Evolutionary conservation across 108 stramenopile genomes (phyloP), one percentile per base, ranked within the genome.

Genomic region (Bacterosira constricta): DNA sequence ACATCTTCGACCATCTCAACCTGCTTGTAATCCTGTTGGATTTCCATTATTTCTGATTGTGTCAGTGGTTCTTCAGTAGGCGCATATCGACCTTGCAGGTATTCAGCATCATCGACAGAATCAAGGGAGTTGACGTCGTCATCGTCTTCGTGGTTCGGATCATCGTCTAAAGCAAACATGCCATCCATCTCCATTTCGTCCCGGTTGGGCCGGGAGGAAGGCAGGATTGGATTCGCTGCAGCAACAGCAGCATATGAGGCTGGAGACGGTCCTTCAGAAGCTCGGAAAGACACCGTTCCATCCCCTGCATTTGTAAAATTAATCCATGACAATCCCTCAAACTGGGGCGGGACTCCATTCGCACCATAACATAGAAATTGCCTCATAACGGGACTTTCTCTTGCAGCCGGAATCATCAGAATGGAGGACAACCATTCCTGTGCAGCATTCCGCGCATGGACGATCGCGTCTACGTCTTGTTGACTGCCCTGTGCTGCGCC

Each of bases 1-100:
- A 95, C 84, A 78, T 91, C 91, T 53, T 95, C 91, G n/a, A 95
- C 71, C 90, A 95, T 95, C 73, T 91, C 89, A 1, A 90, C 87
- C 70, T 91, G 88, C 5, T 73, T 83, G 9, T 85, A 82, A 31
- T 78, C 58, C 39, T 76, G 47, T 38, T 88, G 79, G 15, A 86
- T 66, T 37, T 86, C 80, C 69, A 85, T 85, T 1, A 89, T 64
- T 54, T 94, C 93, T n/a, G 87, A 86, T 38, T 73, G 82, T 6
- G 89, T 82, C 6, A 91, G 58, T 0, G 68, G 71, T 66, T 94
- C 89, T 50, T 87, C 83, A 17, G 83, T 79, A 12, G 86, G 89
- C 46, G 82, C 77, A 69, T 91, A 91, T 21, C 93, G 79, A n/a
- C 74, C 66, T 41, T 66, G 42, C 47, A 79, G 70, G 42, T 84